A percentile compares a stretch with the other conserved stretches of the same genome.
These are phyloP conservation scores for Plasmodium falciparum DNA, from an alignment of 169 alveolate genomes.

Conservation along the genomic window DNA sequence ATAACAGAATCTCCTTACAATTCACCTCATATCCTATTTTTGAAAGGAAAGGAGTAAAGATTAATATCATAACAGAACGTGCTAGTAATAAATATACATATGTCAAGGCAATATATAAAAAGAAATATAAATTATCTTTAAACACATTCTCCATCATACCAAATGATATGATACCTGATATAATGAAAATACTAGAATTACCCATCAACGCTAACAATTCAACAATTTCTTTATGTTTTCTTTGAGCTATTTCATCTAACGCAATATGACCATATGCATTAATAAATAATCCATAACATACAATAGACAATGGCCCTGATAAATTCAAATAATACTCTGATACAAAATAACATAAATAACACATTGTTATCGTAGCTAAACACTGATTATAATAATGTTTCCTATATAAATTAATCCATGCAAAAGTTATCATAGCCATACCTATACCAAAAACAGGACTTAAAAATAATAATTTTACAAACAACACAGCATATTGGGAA, in stretches of 20 bases:
- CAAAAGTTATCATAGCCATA: conserved; percentile 83
- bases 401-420: conserved; percentile 88
- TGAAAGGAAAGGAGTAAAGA: conserved; percentile 87
- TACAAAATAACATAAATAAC: conserved; percentile 85
- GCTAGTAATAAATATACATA: conserved; percentile 85
- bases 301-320: conserved; percentile 91
- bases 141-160: conserved; percentile 88
- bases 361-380: conserved; percentile 79
- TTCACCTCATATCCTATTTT: conserved; percentile 86
- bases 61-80: conserved; percentile 85
- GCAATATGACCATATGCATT: conserved; percentile 90
- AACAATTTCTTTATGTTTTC: conserved; percentile 85
- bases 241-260: conserved; percentile 88
- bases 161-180: conserved; percentile 88
- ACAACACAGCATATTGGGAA: conserved; percentile 80
- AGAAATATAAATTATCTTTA: conserved; percentile 37
- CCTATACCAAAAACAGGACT: conserved; percentile 89
- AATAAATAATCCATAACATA: conserved; percentile 90
- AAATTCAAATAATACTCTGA: conserved; percentile 86
- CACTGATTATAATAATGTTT: conserved; percentile 87
- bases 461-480: conserved; percentile 84
- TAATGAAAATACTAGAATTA: conserved; percentile 87
- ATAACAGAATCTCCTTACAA: conserved; percentile 89
- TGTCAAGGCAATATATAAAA: conserved; percentile 74
- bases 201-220: conserved; percentile 87